Conservation (phyloP, 192 early-diverging fungal genomes). For the Radiomyces spectabilis region DNA sequence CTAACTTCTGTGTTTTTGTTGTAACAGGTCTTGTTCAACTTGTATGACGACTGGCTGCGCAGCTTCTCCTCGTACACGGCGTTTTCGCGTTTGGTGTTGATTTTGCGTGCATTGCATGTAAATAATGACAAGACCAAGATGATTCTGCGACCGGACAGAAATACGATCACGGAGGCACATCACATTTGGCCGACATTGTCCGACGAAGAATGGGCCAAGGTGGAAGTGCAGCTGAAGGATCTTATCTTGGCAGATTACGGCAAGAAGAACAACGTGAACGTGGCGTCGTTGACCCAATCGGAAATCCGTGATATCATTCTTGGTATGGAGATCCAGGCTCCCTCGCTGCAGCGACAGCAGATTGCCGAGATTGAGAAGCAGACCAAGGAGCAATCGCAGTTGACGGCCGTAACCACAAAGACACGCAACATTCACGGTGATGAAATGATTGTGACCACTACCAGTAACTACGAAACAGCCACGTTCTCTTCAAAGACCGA, state of each 20-base stretch:
- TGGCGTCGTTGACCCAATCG: conserved; percentile 89
- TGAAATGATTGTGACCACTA: conserved; percentile 97
- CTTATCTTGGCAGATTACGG: conserved; percentile 97
- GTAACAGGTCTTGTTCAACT: conserved; percentile 54
- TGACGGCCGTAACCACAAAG: conserved; percentile 93
- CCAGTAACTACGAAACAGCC: conserved; percentile 93
- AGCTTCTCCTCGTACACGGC: conserved; percentile 95
- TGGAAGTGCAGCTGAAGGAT: conserved; percentile 93
- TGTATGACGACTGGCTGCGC: conserved; percentile 97
- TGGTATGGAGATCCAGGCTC: conserved; percentile 98
- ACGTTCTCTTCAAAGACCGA: conserved; percentile 98
- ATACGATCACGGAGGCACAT: conserved; percentile 86
- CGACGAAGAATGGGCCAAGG: conserved; percentile 96
- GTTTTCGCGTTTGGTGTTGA: conserved; percentile 94
- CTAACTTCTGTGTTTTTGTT: conserved; percentile 1
- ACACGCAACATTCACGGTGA: conserved; percentile 97
- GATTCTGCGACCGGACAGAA: conserved; percentile 90
- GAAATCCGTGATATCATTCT: conserved; percentile 99
- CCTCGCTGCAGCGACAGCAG: conserved; percentile 91
- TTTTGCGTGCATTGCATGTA: conserved; percentile 93
- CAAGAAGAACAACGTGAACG: conserved; percentile 99
- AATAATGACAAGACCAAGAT: conserved; percentile 98
- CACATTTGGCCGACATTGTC: conserved; percentile 97
- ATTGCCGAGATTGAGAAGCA: conserved; percentile 98
- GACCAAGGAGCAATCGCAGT: conserved; percentile 82